Evolutionary conservation across 768 basidiomycete species (phyloP), one percentile per base, ranked within the genome.

Genomic region (Mycena capillaripes): DNA sequence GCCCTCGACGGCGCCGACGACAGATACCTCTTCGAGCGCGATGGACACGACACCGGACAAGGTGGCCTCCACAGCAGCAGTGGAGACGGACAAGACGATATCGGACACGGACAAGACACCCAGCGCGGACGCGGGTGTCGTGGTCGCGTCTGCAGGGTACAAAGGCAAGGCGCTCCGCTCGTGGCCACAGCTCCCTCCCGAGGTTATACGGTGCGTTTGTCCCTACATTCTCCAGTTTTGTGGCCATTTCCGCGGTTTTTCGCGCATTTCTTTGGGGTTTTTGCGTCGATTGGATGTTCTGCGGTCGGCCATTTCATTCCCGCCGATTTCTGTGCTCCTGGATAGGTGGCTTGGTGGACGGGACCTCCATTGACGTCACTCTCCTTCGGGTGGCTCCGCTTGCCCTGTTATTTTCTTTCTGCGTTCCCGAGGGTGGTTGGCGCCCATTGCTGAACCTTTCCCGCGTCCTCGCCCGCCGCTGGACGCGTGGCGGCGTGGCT

Each of bases 131-230:
- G n/a, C n/a, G n/a, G n/a, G n/a, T n/a, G n/a, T n/a, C n/a, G n/a
- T 25, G 46, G 23, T 9, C 11, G 50, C 27, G 19, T 34, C 57
- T 42, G 21, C 17, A 30, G 44, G 64, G 27, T 74, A 70, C 60
- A 74, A 74, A 44, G 73, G 73, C 32, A 74, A 74, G 48, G 73
- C 59, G 3, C 55, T 70, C 14, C 58, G 73, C 5, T 74, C 69
- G 53, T 74, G 73, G 69, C 56, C 53, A 4, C 64, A 70, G 65
- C 65, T 74, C 0, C 73, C 73, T 16, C 50, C 73, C 17, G 73
- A 74, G 63, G 63, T 70, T 23, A 63, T 74, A 27, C 68, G 73
- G 73, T 74, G 59, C 30, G 71, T 60, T 58, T 63, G 12, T 34
- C 52, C 12, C 10, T 10, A 34, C 46, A 40, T 59, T 21, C 21